Evolutionary conservation across 2,329 filamentous ascomycete genomes (phyloP).

Genomic region (Fusarium sp.): DNA sequence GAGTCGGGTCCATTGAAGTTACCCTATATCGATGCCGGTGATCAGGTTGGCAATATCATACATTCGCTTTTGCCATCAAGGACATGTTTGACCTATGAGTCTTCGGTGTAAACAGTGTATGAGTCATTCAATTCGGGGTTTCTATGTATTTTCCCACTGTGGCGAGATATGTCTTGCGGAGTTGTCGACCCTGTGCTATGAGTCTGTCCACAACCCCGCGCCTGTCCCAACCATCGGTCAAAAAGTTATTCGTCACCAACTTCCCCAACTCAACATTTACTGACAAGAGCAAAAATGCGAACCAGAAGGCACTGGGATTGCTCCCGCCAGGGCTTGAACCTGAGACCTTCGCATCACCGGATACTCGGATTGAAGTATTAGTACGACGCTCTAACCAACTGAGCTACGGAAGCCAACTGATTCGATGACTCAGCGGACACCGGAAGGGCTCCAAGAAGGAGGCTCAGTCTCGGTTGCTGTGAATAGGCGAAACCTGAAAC

Average conservation of each 20-base stretch:
- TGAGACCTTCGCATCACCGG: slow-evolving; percentile 32
- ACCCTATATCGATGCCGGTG: background rate
- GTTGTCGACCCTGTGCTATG: background rate
- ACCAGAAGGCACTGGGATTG: slow-evolving; percentile 4
- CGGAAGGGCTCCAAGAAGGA: background rate
- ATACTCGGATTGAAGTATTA: slow-evolving; percentile 28
- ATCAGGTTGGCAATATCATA: background rate
- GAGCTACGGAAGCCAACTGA: slow-evolving; percentile 22
- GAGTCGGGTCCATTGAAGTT: background rate
- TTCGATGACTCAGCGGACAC: background rate
- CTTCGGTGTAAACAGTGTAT: background rate
- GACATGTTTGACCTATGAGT: background rate
- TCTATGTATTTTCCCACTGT: background rate
- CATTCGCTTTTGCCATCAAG: background rate
- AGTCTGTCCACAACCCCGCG: background rate
- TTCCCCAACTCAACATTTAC: too few relatives aligned
- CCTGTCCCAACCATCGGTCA: background rate
- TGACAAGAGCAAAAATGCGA: background rate
- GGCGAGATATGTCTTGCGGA: background rate
- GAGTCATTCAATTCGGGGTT: background rate
- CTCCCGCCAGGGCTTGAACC: slow-evolving; percentile 15
- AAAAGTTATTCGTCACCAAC: background rate
- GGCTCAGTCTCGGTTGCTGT: background rate
- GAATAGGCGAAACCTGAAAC: background rate
- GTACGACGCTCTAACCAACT: slow-evolving; percentile 33